phyloP scores from a whole-genome alignment of 1,284 basidiomycete genomes.

The Puccinia novopanici region DNA sequence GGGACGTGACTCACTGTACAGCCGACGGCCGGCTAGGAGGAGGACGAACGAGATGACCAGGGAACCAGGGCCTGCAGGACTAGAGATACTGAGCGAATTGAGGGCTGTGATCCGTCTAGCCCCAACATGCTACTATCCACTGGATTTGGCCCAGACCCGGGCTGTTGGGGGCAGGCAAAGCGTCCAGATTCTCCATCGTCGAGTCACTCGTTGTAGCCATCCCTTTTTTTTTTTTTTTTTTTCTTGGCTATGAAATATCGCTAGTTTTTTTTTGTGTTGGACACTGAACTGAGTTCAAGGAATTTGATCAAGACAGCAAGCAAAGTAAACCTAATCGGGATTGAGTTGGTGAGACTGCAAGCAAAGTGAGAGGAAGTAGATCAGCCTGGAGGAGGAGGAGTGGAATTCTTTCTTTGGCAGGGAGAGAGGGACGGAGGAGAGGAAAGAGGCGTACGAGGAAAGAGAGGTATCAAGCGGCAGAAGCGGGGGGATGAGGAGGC shows the following conservation, averaged over 20 bases:
- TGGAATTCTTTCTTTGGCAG: not conserved
- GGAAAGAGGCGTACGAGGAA: not conserved
- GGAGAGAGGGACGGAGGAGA: no score
- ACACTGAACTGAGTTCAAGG: not conserved
- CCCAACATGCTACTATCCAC: not conserved
- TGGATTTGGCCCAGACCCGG: not conserved
- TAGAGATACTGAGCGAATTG: constrained; percentile 13
- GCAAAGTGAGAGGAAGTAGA: not conserved
- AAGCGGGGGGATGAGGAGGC: not conserved
- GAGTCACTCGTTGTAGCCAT: not conserved
- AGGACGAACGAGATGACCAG: constrained; percentile 18
- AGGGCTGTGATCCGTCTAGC: constrained; percentile 12
- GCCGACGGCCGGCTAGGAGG: constrained; percentile 2
- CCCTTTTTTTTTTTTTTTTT: not conserved
- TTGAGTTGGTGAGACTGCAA: no score
- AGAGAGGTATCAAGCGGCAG: not conserved
- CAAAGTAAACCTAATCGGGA: no score
- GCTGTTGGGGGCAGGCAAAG: not conserved
- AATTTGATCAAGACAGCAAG: no score
- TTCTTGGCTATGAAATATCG: not conserved
- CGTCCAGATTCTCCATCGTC: not conserved
- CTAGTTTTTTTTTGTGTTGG: not conserved
- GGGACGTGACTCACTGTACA: constrained; percentile 19
- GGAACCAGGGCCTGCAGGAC: constrained; percentile 28
- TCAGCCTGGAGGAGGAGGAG: not conserved